Percentiles rank a stretch among this genome's conserved stretches.
These are phyloP conservation scores for Aquilaria sinensis DNA, from an alignment of 345 rosid genomes.

Conservation along the genomic window DNA sequence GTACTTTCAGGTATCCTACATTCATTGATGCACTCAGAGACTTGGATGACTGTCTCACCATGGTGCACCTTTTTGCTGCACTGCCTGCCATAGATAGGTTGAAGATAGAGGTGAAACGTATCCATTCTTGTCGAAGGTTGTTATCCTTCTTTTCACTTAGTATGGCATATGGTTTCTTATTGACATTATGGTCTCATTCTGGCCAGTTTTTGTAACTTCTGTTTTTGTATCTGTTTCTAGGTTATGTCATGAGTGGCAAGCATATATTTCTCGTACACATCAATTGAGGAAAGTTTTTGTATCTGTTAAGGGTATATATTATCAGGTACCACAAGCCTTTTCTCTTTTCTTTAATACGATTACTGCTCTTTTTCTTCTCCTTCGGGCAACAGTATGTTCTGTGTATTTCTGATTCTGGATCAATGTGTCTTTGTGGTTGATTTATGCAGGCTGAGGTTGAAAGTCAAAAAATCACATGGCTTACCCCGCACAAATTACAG, in stretches of 20 bases:
- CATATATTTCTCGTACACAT: conserved; percentile 70
- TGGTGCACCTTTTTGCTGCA: conserved; percentile 94
- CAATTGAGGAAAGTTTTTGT: conserved; percentile 79
- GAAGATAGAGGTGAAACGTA: conserved; percentile 65
- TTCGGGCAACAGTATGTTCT: background rate
- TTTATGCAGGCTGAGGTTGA: conserved; percentile 79
- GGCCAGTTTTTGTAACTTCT: background rate
- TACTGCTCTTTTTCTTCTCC: background rate
- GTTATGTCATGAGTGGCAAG: conserved; percentile 98
- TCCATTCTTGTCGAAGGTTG: conserved; percentile 85
- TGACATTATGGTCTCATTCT: conserved; percentile 1
- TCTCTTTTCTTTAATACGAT: conserved; percentile 1
- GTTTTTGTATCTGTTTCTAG: conserved; percentile 25
- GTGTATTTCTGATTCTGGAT: background rate
- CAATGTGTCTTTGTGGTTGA: conserved; percentile 3
- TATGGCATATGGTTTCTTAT: background rate
- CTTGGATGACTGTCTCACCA: conserved; percentile 88
- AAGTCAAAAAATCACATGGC: conserved; percentile 95
- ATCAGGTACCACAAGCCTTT: conserved; percentile 49
- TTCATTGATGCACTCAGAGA: conserved; percentile 88
- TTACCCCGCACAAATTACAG: conserved; percentile 85
- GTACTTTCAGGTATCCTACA: conserved; percentile 65
- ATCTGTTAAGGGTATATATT: conserved; percentile 94
- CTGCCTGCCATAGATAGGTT: conserved; percentile 78
- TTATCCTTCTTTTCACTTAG: background rate